Base-by-base conservation (phyloP, 805 yeast genomes). In the Kodamaea hsintzibuensis region DNA sequence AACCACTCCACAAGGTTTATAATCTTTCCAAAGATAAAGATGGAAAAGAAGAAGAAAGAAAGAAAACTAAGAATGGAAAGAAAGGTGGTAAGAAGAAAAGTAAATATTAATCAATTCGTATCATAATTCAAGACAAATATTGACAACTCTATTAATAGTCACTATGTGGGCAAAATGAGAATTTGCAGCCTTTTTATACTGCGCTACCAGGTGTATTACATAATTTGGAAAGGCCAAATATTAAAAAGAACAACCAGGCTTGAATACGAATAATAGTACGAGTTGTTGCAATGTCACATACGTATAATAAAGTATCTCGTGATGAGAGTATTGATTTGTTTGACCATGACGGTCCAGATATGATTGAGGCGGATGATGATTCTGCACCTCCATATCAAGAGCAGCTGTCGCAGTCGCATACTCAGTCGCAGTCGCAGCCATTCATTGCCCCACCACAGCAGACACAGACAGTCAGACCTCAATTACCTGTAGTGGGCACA, bases 381-480 rank as follows among this genome's bases (percentile, higher is more conserved):
- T 10, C 51, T 4, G 42, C 58, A 1, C 59, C 54, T 18, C 57
- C 60, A 27, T 57, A 55, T 30, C 48, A 53, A 46, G 47, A 44
- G 18, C 55, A 52, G 39, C 44, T 17, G 25, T 55, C 30, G 6
- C 44, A 40, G 19, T 17, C 13, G 19, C 35, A 50, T 37, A 3
- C 22, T 12, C 49, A 18, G 37, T 49, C 22, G 14, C 49, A 18
- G 37, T 49, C 49, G 18, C 47, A 42, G 16, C 30, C 27, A 19
- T 50, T 44, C 39, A 48, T 42, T 14, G 35, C 35, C 10, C 44
- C 44, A 14, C 44, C 44, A 14, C 57, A 58, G 25, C 66, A 30
- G 35, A 30, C 62, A 35, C 49, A 55, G 18, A 61, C 61, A 13
- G 46, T 61, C 9, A 49, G 69, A 68, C 59, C 83, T 76, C 55